Evolutionary conservation across 257 asterid species (phyloP).

Genomic region (Solanum clarkiae): DNA sequence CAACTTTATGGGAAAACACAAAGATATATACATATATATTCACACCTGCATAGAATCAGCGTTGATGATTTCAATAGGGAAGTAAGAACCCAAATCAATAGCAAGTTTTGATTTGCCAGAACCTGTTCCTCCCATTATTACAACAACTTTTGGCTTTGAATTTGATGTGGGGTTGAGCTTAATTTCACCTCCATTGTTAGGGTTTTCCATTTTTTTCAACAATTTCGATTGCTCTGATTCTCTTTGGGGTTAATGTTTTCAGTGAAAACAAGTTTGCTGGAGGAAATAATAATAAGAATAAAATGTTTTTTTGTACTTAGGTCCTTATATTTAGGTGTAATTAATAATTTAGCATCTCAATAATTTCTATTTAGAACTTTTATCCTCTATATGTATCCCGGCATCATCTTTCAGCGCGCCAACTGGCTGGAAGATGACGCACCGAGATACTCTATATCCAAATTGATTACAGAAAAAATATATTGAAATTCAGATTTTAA

Average conservation of each 20-base stretch:
- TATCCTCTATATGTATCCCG: not conserved
- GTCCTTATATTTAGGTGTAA: not conserved
- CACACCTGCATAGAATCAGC: slow-evolving; percentile 94
- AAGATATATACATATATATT: not conserved
- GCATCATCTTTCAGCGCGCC: not conserved
- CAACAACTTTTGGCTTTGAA: slow-evolving; percentile 55
- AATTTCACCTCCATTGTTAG: not conserved
- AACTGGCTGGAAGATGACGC: not conserved
- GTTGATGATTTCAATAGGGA: slow-evolving; percentile 74
- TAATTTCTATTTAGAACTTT: not conserved
- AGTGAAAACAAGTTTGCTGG: not conserved
- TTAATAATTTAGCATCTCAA: not conserved
- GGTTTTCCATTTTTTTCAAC: not conserved
- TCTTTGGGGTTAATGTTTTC: not conserved
- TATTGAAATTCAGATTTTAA: not conserved
- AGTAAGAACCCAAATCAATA: slow-evolving; percentile 66
- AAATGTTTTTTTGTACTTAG: not conserved
- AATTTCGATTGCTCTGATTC: not conserved
- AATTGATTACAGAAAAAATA: not conserved
- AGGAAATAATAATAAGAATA: not conserved
- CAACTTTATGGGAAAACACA: not conserved
- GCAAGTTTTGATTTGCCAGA: slow-evolving; percentile 85
- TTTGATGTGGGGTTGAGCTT: not conserved
- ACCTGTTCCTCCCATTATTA: slow-evolving; percentile 79
- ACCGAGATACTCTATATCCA: not conserved